These are phyloP conservation scores for Whalleya microplaca DNA, from an alignment of 2,329 filamentous ascomycete species.

Conservation along the genomic window DNA sequence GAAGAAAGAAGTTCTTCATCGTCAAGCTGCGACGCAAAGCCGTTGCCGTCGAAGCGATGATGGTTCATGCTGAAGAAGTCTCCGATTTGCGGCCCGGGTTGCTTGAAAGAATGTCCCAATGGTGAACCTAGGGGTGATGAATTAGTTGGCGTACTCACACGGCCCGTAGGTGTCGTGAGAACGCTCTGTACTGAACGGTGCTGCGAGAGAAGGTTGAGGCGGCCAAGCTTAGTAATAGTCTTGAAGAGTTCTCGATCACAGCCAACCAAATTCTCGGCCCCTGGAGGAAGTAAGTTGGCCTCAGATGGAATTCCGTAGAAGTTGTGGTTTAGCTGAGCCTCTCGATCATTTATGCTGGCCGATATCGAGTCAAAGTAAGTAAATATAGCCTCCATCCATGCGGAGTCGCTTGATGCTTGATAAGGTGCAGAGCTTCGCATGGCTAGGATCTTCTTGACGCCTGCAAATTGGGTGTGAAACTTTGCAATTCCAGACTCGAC, in stretches of 20 bases:
- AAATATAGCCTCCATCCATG: conserved; percentile 92
- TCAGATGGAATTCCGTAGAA: conserved; percentile 61
- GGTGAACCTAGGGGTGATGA: conserved; percentile 47
- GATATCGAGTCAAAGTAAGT: conserved; percentile 95
- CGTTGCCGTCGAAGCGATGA: conserved; percentile 69
- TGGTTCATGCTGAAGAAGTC: conserved; percentile 58
- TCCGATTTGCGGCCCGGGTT: conserved; percentile 39
- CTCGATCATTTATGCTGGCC: conserved; percentile 87
- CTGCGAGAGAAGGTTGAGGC: conserved; percentile 83
- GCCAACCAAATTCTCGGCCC: conserved; percentile 82
- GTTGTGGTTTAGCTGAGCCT: conserved; percentile 74
- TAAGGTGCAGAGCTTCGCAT: conserved; percentile 64
- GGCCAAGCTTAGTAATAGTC: conserved; percentile 79
- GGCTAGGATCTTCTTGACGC: conserved; percentile 85
- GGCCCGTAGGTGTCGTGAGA: conserved; percentile 31
- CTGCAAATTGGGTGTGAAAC: conserved; percentile 91
- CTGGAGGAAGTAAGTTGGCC: conserved; percentile 56
- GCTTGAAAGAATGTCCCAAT: conserved; percentile 48
- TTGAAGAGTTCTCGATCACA: conserved; percentile 88
- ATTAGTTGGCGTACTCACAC: conserved; percentile 31
- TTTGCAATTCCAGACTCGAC: conserved; percentile 91
- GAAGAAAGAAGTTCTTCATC: conserved; percentile 57
- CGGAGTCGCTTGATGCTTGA: conserved; percentile 67
- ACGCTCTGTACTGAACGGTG: conserved; percentile 56
- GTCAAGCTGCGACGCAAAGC: conserved; percentile 60